Evolutionary conservation across 345 rosid species (phyloP).

Genomic region (Salix dunnii): DNA sequence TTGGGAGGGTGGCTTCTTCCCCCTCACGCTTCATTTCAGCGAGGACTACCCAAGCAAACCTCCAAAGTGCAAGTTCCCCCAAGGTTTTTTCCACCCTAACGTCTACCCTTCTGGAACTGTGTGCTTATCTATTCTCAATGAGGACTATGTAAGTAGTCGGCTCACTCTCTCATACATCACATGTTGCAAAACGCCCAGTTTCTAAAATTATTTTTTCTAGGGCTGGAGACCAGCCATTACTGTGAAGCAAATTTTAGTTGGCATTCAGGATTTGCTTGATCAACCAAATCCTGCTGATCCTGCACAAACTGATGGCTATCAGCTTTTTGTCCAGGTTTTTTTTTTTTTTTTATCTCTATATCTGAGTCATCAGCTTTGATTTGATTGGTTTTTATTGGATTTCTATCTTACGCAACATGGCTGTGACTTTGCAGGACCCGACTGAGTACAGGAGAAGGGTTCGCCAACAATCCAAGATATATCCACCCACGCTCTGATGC

Average conservation of each 20-base stretch:
- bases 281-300: slow-evolving; percentile 6
- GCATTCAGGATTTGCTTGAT: slow-evolving; percentile 13
- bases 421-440: slow-evolving; percentile 47
- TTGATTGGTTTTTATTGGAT: background rate
- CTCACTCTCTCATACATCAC: background rate
- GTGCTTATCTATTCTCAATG: slow-evolving; percentile 5
- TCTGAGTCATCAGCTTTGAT: background rate
- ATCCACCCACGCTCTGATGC: slow-evolving; percentile 29
- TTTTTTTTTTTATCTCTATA: background rate
- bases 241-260: background rate
- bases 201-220: background rate
- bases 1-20: slow-evolving; percentile 6
- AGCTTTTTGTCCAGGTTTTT: slow-evolving; percentile 1
- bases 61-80: slow-evolving; percentile 6
- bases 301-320: slow-evolving; percentile 8
- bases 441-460: slow-evolving; percentile 74
- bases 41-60: slow-evolving; percentile 11
- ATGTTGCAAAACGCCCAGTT: background rate
- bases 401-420: background rate
- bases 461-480: slow-evolving; percentile 71
- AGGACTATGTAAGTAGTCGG: background rate
- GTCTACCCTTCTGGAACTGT: slow-evolving; percentile 11
- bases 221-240: slow-evolving; percentile 13
- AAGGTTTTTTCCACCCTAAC: background rate
- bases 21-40: background rate